A percentile compares a stretch with the other conserved stretches of the same genome.
phyloP scores from a whole-genome alignment of 192 early-diverging fungal genomes.

The Coemansia umbellata region DNA sequence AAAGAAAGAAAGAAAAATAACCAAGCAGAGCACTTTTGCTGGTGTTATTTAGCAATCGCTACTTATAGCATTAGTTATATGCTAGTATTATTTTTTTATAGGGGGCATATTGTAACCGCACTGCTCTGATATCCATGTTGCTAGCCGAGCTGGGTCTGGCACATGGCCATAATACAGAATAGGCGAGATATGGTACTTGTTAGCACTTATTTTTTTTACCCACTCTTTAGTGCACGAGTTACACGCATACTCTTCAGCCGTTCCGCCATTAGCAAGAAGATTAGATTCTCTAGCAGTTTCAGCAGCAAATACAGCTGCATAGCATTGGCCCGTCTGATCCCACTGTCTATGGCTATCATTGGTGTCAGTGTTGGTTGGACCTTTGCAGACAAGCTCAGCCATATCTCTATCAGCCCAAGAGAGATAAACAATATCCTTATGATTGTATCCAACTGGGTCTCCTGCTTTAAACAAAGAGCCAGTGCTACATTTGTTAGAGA shows the following conservation, averaged over 20 bases:
- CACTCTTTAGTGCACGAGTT: slow-evolving; percentile 37
- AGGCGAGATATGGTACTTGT: slow-evolving; percentile 31
- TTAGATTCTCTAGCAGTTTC: slow-evolving; percentile 28
- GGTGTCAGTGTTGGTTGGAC: slow-evolving; percentile 1
- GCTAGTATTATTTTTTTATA: background rate
- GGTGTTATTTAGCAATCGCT: too few relatives aligned
- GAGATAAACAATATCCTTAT: slow-evolving; percentile 39
- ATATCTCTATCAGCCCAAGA: slow-evolving; percentile 36
- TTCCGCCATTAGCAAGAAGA: background rate
- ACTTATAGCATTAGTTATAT: too few relatives aligned
- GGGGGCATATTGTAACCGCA: slow-evolving; percentile 36
- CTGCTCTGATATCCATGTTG: slow-evolving; percentile 45
- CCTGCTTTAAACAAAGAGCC: slow-evolving; percentile 4
- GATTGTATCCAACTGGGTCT: slow-evolving; percentile 37
- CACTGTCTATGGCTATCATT: background rate
- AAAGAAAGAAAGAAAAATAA: too few relatives aligned
- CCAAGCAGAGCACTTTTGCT: too few relatives aligned
- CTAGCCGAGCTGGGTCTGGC: slow-evolving; percentile 33
- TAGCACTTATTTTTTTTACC: slow-evolving; percentile 17
- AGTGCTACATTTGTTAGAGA: slow-evolving; percentile 25
- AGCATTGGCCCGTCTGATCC: slow-evolving; percentile 24
- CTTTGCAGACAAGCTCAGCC: slow-evolving; percentile 31
- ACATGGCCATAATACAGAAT: slow-evolving; percentile 50
- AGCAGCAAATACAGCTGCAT: slow-evolving; percentile 28
- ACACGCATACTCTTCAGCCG: slow-evolving; percentile 17